Base-by-base conservation (phyloP, 1,284 basidiomycete species). In the Boletus semigastroideus region DNA sequence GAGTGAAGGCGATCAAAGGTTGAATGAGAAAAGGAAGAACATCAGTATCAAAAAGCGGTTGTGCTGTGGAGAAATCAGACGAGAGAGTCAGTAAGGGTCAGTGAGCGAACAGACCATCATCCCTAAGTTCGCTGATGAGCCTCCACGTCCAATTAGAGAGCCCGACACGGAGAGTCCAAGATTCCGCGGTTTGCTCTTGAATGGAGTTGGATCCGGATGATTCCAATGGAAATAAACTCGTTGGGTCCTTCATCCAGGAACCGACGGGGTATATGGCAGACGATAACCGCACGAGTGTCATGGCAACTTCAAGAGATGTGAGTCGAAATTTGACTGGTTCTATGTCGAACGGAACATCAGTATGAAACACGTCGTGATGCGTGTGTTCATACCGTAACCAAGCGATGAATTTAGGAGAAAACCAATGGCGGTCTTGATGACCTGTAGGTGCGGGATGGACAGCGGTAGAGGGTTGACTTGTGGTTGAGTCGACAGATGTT, bases 341-440 rank as follows among this genome's bases (percentile, higher is more conserved):
- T 93, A 60, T 34, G 36, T 17, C 39, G 41, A 42, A 43, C 9
- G 30, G 27, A 34, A 30, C 47, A 48, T 55, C 30, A 52, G 40
- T 17, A 41, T 37, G 22, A 20, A 44, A 42, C 38, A 16, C 25
- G 31, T 44, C 20, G 31, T 34, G 42, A 44, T 41, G 30, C 25
- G 31, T 36, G 20, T 34, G 13, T 25, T 66, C 79, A 47, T 56
- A 90, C 90, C 85, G 66, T 85, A 92, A 48, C 84, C 84, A 49
- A 94, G 76, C 58, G 86, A 86, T 19, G 86, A 81, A 63, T 94
- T 94, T 45, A 94, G 70, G 27, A 94, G 74, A 8, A 88, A 86
- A 4, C 92, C 92, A 50, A 92, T 79, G 5, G 87, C 80, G 5
- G 89, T 92, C 62, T 85, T 84, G 47, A 92, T 75, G 52, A 93